These are phyloP conservation scores for Cyclotella distinguenda DNA, from an alignment of 108 stramenopile genomes.

Conservation along the genomic window DNA sequence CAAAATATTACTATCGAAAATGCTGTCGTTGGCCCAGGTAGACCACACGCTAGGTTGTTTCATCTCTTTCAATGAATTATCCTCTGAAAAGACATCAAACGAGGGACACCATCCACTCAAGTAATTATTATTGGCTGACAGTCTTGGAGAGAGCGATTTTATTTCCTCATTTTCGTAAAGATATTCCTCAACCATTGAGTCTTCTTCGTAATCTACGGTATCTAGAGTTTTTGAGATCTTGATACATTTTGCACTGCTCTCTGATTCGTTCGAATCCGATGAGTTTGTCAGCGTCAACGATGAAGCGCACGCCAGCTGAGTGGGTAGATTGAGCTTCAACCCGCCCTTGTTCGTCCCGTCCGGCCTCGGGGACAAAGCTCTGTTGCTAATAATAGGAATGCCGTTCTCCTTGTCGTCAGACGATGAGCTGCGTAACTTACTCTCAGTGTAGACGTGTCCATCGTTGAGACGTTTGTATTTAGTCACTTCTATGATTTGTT, in stretches of 20 bases:
- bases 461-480: conserved; percentile 32
- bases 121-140: background rate
- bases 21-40: background rate
- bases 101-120: conserved; percentile 1
- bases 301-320: conserved; percentile 5
- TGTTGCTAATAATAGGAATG: background rate
- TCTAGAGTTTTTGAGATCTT: background rate
- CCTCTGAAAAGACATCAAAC: background rate
- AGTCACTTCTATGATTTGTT: conserved; percentile 35
- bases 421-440: conserved; percentile 9
- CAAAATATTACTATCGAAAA: conserved; percentile 1
- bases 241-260: background rate
- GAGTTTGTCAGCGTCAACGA: conserved; percentile 11
- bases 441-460: conserved; percentile 36
- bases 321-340: background rate
- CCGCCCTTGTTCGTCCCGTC: background rate
- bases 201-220: conserved; percentile 18
- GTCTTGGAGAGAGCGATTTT: conserved; percentile 8
- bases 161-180: conserved; percentile 16
- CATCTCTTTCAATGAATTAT: conserved; percentile 1
- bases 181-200: conserved; percentile 25
- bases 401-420: conserved; percentile 4
- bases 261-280: background rate
- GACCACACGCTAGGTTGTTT: background rate
- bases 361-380: too few relatives aligned